Evolutionary conservation across 192 early-diverging fungal genomes (phyloP).

Genomic region (Backusella macrospora): DNA sequence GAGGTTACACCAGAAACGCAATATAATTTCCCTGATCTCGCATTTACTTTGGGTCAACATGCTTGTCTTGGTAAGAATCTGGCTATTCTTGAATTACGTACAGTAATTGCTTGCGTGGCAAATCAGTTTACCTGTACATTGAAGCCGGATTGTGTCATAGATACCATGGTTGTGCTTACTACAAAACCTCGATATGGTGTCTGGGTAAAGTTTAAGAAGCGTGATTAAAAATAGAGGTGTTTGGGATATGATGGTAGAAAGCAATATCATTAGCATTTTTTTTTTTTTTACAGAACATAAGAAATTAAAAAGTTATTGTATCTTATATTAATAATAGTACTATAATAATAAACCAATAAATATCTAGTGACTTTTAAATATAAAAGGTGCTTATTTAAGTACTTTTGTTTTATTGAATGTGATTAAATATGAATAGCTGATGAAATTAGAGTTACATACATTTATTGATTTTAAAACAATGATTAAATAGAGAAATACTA

Average conservation of each 20-base stretch:
- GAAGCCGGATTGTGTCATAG: conserved; percentile 26
- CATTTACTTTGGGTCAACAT: conserved; percentile 40
- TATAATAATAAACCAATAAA: too few relatives aligned
- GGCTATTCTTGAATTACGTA: conserved; percentile 39
- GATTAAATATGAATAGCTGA: too few relatives aligned
- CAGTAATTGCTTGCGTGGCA: conserved; percentile 30
- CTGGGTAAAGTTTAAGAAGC: conserved; percentile 29
- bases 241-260: neutral
- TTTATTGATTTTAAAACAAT: too few relatives aligned
- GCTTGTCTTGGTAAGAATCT: conserved; percentile 38
- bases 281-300: too few relatives aligned
- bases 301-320: too few relatives aligned
- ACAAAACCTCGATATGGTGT: conserved; percentile 41
- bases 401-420: too few relatives aligned
- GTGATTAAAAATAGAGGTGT: neutral
- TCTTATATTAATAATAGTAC: too few relatives aligned
- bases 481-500: too few relatives aligned
- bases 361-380: too few relatives aligned
- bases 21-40: conserved; percentile 38
- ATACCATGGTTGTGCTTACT: conserved; percentile 38
- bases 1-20: conserved; percentile 16
- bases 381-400: too few relatives aligned
- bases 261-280: too few relatives aligned
- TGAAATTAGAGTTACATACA: too few relatives aligned
- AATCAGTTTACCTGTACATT: conserved; percentile 28